Base-by-base conservation (phyloP, 2,329 filamentous ascomycete species). In the Neurospora sp. region DNA sequence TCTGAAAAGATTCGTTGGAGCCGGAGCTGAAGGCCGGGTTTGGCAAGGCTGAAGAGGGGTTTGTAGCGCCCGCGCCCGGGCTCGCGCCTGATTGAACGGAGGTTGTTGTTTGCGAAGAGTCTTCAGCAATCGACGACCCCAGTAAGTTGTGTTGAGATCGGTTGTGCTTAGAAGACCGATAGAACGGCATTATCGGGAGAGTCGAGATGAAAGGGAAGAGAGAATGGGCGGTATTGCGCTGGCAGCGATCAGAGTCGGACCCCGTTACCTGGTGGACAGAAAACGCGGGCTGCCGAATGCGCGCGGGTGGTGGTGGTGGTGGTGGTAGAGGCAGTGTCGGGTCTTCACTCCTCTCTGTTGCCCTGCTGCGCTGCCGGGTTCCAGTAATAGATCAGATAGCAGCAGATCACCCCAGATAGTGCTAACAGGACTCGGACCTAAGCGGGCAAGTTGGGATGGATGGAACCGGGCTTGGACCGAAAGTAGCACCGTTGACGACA, bases 61-160 rank as follows among this genome's bases (percentile, higher is more conserved):
- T 74, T 74, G 74, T 75, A 74, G 75, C 75, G 70, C 75, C 71
- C 73, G 76, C 67, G 76, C 76, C 43, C 73, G 75, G 58, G 66
- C 68, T 71, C 70, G 68, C 58, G 72, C 71, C 70, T 70, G 70
- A 68, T 70, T 69, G 71, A 70, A 66, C 70, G 46, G 58, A n/a
- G 66, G 72, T 71, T 42, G 74, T 70, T 67, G 66, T 66, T 58
- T 69, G 43, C 62, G 73, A 36, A 68, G 66, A 33, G 68, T 75
- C 73, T 52, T 76, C 74, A 67, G 75, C 69, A 76, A 79, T 72
- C 76, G 79, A 75, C 77, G 80, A 79, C 77, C 85, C 85, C 76
- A 81, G 80, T 75, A 87, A 81, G 73, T 83, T 82, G 77, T 86
- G 84, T 80, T 87, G 86, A 78, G 86, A 86, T 76, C 84, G 84